Evolutionary conservation across 805 yeast species (phyloP).

Genomic region (Yarrowia yakushimensis): DNA sequence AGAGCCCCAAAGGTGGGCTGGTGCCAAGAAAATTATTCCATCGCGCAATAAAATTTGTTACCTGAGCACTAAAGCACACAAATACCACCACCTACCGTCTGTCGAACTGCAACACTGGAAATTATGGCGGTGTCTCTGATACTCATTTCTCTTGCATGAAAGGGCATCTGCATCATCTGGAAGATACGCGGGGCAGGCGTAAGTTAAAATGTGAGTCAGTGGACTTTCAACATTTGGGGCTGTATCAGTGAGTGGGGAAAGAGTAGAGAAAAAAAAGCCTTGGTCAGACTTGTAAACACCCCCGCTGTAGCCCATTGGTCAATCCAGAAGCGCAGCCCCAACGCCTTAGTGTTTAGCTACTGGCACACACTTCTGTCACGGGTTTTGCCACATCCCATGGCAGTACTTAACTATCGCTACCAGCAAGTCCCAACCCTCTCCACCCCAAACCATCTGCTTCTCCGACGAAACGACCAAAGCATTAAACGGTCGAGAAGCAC

Average conservation of each 20-base stretch:
- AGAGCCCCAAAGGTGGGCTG: neutral
- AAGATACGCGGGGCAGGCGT: constrained; percentile 14
- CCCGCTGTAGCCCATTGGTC: too few relatives aligned
- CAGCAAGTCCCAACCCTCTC: constrained; percentile 9
- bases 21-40: neutral
- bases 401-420: neutral
- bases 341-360: neutral
- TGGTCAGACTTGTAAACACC: neutral
- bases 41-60: too few relatives aligned
- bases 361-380: neutral
- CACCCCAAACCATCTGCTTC: neutral
- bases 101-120: too few relatives aligned
- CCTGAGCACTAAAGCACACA: too few relatives aligned
- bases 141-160: neutral
- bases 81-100: too few relatives aligned
- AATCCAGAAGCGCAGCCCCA: too few relatives aligned
- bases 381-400: neutral
- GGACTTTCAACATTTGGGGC: too few relatives aligned
- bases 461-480: neutral
- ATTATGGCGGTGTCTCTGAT: too few relatives aligned
- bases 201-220: constrained; percentile 1
- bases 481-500: neutral
- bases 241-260: neutral
- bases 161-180: constrained; percentile 4
- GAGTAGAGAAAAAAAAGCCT: neutral